Conservation (phyloP, 371 early-diverging fungal genomes). For the Rozella allomycis region DNA sequence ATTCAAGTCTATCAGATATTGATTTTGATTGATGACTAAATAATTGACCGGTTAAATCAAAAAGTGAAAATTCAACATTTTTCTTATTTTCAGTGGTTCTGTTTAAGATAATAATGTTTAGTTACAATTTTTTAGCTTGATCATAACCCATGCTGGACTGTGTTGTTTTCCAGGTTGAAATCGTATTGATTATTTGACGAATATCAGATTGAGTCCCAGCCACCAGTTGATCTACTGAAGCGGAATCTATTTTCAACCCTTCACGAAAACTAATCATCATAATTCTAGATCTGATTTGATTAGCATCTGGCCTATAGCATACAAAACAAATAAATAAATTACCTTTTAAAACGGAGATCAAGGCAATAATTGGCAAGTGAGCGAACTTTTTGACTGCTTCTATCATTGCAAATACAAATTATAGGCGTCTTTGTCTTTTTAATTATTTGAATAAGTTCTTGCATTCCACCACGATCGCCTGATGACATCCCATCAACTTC, state of each 20-base stretch:
- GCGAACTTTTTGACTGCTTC: slow-evolving; percentile 65
- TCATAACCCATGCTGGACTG: slow-evolving; percentile 47
- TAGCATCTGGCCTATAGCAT: slow-evolving; percentile 26
- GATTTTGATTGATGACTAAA: slow-evolving; percentile 29
- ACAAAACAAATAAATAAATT: slow-evolving; percentile 2
- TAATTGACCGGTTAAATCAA: slow-evolving; percentile 57
- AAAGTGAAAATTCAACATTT: slow-evolving; percentile 47
- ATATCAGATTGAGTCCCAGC: slow-evolving; percentile 72
- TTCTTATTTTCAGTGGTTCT: slow-evolving; percentile 36
- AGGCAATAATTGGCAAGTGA: slow-evolving; percentile 69
- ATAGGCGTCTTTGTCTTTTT: slow-evolving; percentile 83
- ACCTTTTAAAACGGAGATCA: slow-evolving; percentile 69
- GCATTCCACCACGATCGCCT: slow-evolving; percentile 93
- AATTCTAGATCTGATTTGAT: slow-evolving; percentile 47
- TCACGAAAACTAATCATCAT: slow-evolving; percentile 62
- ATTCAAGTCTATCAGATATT: slow-evolving; percentile 56
- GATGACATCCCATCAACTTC: slow-evolving; percentile 99
- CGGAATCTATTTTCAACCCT: slow-evolving; percentile 45
- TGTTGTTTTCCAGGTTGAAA: slow-evolving; percentile 63
- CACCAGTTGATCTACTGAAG: slow-evolving; percentile 73
- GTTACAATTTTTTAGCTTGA: slow-evolving; percentile 48
- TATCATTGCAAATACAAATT: slow-evolving; percentile 98
- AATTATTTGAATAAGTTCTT: slow-evolving; percentile 75
- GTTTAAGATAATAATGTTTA: background rate
- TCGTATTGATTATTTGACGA: slow-evolving; percentile 89